Evolutionary conservation across 2,329 filamentous ascomycete species (phyloP).

Genomic region (Monilinia polystroma): DNA sequence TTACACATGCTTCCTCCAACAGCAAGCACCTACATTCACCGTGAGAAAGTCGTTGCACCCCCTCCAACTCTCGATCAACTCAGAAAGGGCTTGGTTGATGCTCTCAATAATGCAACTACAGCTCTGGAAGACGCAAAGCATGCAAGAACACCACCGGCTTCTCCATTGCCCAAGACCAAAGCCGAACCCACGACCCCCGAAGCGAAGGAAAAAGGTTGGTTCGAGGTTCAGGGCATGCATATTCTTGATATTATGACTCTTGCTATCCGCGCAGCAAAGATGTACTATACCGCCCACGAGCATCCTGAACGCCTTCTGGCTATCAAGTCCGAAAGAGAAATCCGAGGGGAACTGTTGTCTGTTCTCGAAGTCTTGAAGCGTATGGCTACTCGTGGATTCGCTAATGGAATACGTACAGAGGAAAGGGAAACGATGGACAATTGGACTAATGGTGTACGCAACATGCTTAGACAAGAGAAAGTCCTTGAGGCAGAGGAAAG

Average conservation of each 20-base stretch:
- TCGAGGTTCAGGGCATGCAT: slow-evolving; percentile 87
- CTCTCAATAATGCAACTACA: slow-evolving; percentile 67
- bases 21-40: slow-evolving; percentile 90
- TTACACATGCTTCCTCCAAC: slow-evolving; percentile 87
- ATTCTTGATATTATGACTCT: slow-evolving; percentile 90
- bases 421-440: slow-evolving; percentile 72
- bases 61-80: slow-evolving; percentile 81
- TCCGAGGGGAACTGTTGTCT: slow-evolving; percentile 78
- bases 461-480: slow-evolving; percentile 74
- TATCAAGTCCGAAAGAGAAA: slow-evolving; percentile 83
- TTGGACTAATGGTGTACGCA: slow-evolving; percentile 79
- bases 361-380: slow-evolving; percentile 90
- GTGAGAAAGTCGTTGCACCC: slow-evolving; percentile 76
- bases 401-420: slow-evolving; percentile 73
- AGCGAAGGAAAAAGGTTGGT: slow-evolving; percentile 58
- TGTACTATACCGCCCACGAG: slow-evolving; percentile 94
- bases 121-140: slow-evolving; percentile 60
- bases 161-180: slow-evolving; percentile 29
- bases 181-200: slow-evolving; percentile 35
- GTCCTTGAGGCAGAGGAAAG: slow-evolving; percentile 71
- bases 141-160: slow-evolving; percentile 34
- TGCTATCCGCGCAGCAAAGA: slow-evolving; percentile 91
- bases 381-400: slow-evolving; percentile 85
- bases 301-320: slow-evolving; percentile 79
- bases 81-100: slow-evolving; percentile 64